These are phyloP conservation scores for Kodamaea derodonti DNA, from an alignment of 1,139 yeast genomes.

Conservation along the genomic window DNA sequence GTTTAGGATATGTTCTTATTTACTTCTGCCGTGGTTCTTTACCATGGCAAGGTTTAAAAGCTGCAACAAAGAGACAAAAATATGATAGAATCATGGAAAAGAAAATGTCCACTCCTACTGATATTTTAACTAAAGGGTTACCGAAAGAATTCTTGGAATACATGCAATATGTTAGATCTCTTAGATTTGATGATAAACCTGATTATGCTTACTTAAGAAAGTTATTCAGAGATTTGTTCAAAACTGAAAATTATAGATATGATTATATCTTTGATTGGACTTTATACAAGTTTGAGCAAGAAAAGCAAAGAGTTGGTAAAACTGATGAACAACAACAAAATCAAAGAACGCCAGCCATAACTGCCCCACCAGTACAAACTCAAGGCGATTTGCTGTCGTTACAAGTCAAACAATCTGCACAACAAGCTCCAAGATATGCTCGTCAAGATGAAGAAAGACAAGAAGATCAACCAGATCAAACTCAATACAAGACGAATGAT, in stretches of 20 bases:
- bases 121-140: conserved; percentile 83
- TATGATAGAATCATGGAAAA: conserved; percentile 96
- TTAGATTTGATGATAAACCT: conserved; percentile 94
- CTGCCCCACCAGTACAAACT: conserved; percentile 5
- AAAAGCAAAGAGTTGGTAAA: conserved; percentile 55
- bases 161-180: conserved; percentile 82
- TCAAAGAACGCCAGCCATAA: conserved; percentile 14
- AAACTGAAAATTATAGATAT: conserved; percentile 85
- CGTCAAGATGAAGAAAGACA: conserved; percentile 2
- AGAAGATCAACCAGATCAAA: not conserved
- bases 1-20: conserved; percentile 90
- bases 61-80: conserved; percentile 94
- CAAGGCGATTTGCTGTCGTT: conserved; percentile 1
- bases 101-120: conserved; percentile 90
- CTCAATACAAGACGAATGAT: not conserved
- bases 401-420: conserved; percentile 3
- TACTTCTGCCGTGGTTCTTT: conserved; percentile 92
- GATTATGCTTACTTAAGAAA: conserved; percentile 89
- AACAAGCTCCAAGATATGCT: not conserved
- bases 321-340: conserved; percentile 26
- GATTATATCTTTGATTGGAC: conserved; percentile 99
- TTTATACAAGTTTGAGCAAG: conserved; percentile 70
- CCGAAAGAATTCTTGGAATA: conserved; percentile 89
- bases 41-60: conserved; percentile 99
- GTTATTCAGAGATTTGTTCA: conserved; percentile 83